Base-by-base conservation (phyloP, 176 grass and related monocot genomes). In the Lolium multiflorum region DNA sequence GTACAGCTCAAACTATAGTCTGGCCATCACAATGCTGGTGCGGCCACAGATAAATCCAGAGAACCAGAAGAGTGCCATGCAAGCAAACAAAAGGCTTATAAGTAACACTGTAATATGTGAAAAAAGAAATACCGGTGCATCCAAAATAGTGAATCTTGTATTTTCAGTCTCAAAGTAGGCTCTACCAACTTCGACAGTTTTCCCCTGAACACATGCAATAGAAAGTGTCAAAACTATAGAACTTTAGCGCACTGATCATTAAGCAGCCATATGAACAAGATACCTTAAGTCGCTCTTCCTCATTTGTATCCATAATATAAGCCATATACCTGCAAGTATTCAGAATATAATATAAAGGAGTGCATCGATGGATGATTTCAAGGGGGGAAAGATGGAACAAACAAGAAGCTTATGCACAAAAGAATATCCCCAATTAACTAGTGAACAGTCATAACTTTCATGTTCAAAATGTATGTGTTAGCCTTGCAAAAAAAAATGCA, bases 291-390 rank as follows among this genome's bases (percentile, higher is more conserved):
- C 96, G 90, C 57, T 98, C 96, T 91, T 98, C 96, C 88, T 95
- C 96, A 66, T 98, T 98, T 81, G 96, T 98, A 74, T 98, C 96
- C 96, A 98, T 98, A 76, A 98, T 98, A 73, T 98, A 98, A 78
- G 96, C 96, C 96, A 98, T 98, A 82, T 98, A 98, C 96, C 96
- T 98, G 82, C 41, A 83, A 92, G 51, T 60, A 72, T 83, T 86
- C 51, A 83, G 6, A 63, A 31, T 25, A 72, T 65, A 81, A 59
- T 43, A 12, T 22, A 1, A 15, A 87, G 16, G 44, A 18, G 18
- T 25, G 1, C 20, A 74, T 48, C 54, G 9, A 47, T 76, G 22
- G 22, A 28, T 7, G 8, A 51, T 51, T 28, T 26, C 14, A 28
- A 47, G 7, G 24, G 7, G 9, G 17, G 37, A 1, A 4, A 9